A percentile compares a stretch with the other conserved stretches of the same genome.
Conservation (phyloP, 2,329 filamentous ascomycete species). For the Gyromitra esculenta region DNA sequence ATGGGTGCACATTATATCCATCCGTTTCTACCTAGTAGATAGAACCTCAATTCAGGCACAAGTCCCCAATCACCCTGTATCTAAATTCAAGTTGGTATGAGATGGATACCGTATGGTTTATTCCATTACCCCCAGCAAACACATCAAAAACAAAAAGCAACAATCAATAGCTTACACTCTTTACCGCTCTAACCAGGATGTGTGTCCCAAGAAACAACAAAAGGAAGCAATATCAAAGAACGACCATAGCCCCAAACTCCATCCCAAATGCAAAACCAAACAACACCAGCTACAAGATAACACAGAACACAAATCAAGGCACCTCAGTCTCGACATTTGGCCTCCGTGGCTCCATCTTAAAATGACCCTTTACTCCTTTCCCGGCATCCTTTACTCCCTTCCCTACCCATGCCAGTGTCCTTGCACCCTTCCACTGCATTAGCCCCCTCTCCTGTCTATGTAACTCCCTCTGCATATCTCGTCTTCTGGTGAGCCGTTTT, state of each 20-base stretch:
- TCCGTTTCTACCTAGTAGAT: no score
- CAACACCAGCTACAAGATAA: neutral
- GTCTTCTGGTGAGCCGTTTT: slow-evolving; percentile 65
- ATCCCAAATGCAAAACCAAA: neutral
- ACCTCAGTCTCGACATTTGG: slow-evolving; percentile 78
- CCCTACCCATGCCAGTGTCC: slow-evolving; percentile 83
- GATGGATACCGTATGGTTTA: neutral
- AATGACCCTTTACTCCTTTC: slow-evolving; percentile 77
- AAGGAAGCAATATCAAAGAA: neutral
- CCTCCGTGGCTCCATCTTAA: slow-evolving; percentile 80
- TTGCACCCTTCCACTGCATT: slow-evolving; percentile 81
- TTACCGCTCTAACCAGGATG: neutral
- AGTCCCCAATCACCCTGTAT: neutral
- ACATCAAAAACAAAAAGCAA: no score
- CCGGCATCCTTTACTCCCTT: slow-evolving; percentile 83
- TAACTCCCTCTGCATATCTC: slow-evolving; percentile 68
- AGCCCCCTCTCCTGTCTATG: slow-evolving; percentile 74
- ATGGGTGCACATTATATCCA: no score
- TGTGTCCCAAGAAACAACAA: neutral
- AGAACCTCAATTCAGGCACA: neutral
- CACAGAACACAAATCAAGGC: slow-evolving; percentile 12
- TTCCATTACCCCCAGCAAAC: no score
- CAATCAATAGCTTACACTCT: no score
- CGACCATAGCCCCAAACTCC: neutral
- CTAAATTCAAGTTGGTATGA: neutral